Evolutionary conservation across 2,329 filamentous ascomycete species (phyloP).

Genomic region (Monilinia vaccinii-corymbosi): DNA sequence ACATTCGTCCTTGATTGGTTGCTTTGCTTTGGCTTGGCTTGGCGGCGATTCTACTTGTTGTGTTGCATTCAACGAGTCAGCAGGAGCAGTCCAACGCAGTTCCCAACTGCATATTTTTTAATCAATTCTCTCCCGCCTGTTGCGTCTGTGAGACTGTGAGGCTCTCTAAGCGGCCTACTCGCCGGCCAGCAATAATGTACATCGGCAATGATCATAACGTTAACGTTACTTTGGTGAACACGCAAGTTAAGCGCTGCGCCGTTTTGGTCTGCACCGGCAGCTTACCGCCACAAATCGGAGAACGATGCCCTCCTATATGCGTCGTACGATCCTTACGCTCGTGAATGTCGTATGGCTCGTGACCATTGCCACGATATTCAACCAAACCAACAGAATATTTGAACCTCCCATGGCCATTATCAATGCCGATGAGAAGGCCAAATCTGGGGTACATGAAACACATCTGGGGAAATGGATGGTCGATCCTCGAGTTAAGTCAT

Average conservation of each 20-base stretch:
- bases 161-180: background rate
- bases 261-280: background rate
- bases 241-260: background rate
- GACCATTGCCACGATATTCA: background rate
- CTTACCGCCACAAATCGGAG: background rate
- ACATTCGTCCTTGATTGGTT: too few species aligned
- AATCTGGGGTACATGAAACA: background rate
- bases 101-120: too few species aligned
- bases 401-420: background rate
- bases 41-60: too few species aligned
- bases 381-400: background rate
- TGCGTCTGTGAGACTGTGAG: too few species aligned
- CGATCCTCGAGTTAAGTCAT: background rate
- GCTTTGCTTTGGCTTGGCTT: too few species aligned
- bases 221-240: background rate
- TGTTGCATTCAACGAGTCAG: too few species aligned
- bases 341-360: constrained; percentile 33
- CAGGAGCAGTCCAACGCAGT: too few species aligned
- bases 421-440: background rate
- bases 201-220: background rate
- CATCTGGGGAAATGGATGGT: background rate
- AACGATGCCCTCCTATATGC: background rate
- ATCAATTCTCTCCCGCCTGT: too few species aligned
- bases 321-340: background rate
- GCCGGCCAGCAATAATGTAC: background rate